A percentile compares a stretch with the other conserved stretches of the same genome.
These are phyloP conservation scores for Phtheirospermum japonicum DNA, from an alignment of 257 asterid species.

Conservation along the genomic window DNA sequence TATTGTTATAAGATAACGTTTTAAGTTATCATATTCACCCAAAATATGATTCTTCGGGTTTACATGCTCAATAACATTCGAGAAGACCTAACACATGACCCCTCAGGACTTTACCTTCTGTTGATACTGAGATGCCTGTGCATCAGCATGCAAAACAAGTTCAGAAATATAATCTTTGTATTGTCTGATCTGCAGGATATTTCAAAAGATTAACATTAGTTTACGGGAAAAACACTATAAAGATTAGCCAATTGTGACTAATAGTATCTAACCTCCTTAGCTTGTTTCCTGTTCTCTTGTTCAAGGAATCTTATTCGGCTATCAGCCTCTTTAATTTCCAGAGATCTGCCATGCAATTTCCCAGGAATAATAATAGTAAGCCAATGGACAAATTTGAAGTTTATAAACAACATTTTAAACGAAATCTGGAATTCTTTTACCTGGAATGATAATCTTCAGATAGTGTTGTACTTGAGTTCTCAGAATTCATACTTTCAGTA, in stretches of 20 bases:
- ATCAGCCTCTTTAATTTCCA: slow-evolving; percentile 47
- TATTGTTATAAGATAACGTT: neutral
- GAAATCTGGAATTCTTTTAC: slow-evolving; percentile 39
- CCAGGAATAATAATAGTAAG: slow-evolving; percentile 29
- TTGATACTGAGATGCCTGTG: slow-evolving; percentile 86
- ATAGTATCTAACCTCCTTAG: slow-evolving; percentile 49
- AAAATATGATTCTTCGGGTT: slow-evolving; percentile 5
- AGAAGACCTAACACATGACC: slow-evolving; percentile 24
- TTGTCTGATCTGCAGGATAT: slow-evolving; percentile 57
- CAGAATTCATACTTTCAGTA: slow-evolving; percentile 51
- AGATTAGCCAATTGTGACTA: slow-evolving; percentile 20
- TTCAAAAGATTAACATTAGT: slow-evolving; percentile 29
- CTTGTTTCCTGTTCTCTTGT: slow-evolving; percentile 61
- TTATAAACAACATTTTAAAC: slow-evolving; percentile 18
- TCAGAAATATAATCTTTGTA: slow-evolving; percentile 67
- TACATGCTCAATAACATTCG: slow-evolving; percentile 7
- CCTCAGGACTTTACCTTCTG: slow-evolving; percentile 54
- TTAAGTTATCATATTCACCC: neutral
- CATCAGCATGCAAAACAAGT: slow-evolving; percentile 78
- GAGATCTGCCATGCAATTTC: slow-evolving; percentile 41
- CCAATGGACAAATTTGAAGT: slow-evolving; percentile 17
- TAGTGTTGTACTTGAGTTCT: slow-evolving; percentile 39
- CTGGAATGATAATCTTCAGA: slow-evolving; percentile 46
- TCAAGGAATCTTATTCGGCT: slow-evolving; percentile 53
- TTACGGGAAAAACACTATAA: slow-evolving; percentile 4